Percentiles rank a stretch among this genome's conserved stretches.
phyloP scores from a whole-genome alignment of 306 rosid species.

The Acacia melanoxylon region DNA sequence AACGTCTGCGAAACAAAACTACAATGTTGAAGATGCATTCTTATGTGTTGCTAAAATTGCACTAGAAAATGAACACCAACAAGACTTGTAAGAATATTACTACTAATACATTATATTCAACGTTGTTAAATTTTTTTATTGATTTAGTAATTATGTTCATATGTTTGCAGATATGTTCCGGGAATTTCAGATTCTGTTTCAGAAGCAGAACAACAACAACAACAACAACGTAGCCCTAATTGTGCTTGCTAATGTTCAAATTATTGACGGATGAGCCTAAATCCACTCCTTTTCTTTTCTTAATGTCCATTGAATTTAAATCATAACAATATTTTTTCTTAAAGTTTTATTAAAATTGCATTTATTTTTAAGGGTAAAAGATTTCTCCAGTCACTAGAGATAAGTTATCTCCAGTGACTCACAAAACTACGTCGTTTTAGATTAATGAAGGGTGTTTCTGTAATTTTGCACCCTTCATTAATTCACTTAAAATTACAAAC shows the following conservation, averaged over 20 bases:
- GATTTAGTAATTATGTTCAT: neutral
- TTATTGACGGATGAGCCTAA: neutral
- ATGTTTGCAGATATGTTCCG: conserved; percentile 44
- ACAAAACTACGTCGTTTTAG: too few species aligned
- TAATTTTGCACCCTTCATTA: too few species aligned
- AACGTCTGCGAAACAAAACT: conserved; percentile 82
- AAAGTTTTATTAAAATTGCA: neutral
- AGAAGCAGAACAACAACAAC: conserved; percentile 40
- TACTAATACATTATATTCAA: neutral
- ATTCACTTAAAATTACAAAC: too few species aligned
- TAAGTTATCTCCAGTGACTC: too few species aligned
- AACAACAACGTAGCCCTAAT: conserved; percentile 30
- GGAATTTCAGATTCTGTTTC: conserved; percentile 56
- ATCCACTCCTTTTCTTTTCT: neutral
- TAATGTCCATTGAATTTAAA: neutral
- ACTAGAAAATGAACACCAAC: conserved; percentile 59
- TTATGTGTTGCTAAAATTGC: conserved; percentile 65
- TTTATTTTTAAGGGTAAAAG: neutral
- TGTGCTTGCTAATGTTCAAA: neutral
- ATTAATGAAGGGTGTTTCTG: too few species aligned
- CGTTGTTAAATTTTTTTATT: too few species aligned
- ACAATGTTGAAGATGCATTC: conserved; percentile 77
- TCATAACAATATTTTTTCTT: neutral
- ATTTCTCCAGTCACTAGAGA: too few species aligned
- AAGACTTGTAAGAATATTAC: conserved; percentile 56